Percentiles rank a stretch among this genome's conserved stretches.
Conservation (phyloP, 2,329 filamentous ascomycete species). For the Colletotrichum trifolii region DNA sequence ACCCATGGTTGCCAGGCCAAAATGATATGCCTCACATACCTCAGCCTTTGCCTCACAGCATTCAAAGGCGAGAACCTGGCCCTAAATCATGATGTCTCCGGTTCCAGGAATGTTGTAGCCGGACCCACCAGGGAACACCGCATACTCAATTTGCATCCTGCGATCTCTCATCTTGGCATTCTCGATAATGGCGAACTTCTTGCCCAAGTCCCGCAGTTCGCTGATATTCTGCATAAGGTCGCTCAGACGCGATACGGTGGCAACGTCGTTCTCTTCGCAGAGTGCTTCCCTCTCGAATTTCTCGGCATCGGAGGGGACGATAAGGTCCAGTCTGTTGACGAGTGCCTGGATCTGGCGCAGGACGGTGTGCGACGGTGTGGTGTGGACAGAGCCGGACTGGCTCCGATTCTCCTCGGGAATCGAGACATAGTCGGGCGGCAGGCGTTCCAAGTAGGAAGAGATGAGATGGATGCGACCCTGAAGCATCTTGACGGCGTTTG, state of each 20-base stretch:
- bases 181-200: slow-evolving; percentile 76
- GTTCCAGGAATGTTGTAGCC: slow-evolving; percentile 38
- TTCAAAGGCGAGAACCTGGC: too few relatives aligned
- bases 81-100: slow-evolving; percentile 42
- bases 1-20: slow-evolving; percentile 21
- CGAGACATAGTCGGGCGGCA: slow-evolving; percentile 74
- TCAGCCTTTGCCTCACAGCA: not conserved
- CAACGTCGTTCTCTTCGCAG: slow-evolving; percentile 85
- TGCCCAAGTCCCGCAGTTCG: slow-evolving; percentile 78
- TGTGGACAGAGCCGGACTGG: slow-evolving; percentile 45
- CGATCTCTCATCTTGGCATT: slow-evolving; percentile 41
- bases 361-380: slow-evolving; percentile 72
- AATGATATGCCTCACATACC: not conserved
- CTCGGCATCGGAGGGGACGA: slow-evolving; percentile 76
- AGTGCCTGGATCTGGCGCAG: slow-evolving; percentile 91
- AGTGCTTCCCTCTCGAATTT: slow-evolving; percentile 77
- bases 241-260: slow-evolving; percentile 80
- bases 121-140: slow-evolving; percentile 32
- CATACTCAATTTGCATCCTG: slow-evolving; percentile 9
- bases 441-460: slow-evolving; percentile 78
- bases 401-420: slow-evolving; percentile 49
- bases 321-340: slow-evolving; percentile 82
- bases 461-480: slow-evolving; percentile 80
- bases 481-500: slow-evolving; percentile 94
- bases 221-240: slow-evolving; percentile 78